Evolutionary conservation across 2,329 filamentous ascomycete genomes (phyloP).

Genomic region (Colletotrichum zoysiae): DNA sequence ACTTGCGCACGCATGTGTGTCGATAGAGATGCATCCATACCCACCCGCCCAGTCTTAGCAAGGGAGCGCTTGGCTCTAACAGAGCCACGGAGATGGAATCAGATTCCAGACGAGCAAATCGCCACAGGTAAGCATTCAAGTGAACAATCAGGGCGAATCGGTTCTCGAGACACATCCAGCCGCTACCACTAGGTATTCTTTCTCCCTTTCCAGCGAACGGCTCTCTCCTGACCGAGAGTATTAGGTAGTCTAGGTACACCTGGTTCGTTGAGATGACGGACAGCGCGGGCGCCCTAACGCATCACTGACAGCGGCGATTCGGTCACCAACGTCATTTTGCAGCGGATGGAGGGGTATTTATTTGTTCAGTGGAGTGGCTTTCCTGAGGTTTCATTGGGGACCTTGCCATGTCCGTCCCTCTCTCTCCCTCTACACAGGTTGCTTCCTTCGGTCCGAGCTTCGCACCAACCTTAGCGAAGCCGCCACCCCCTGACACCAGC

Average conservation of each 20-base stretch:
- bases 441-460: slow-evolving; percentile 35
- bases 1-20: neutral
- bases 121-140: neutral
- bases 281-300: slow-evolving; percentile 29
- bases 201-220: neutral
- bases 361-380: slow-evolving; percentile 19
- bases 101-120: neutral
- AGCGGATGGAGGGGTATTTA: slow-evolving; percentile 39
- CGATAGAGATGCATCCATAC: neutral
- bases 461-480: slow-evolving; percentile 8
- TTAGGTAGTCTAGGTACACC: neutral
- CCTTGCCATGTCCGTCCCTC: too few species aligned
- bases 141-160: neutral
- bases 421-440: slow-evolving; percentile 10
- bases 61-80: neutral
- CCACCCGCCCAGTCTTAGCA: neutral
- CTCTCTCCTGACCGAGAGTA: neutral
- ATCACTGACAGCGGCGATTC: slow-evolving; percentile 32
- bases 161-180: neutral
- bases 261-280: slow-evolving; percentile 10
- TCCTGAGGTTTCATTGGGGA: slow-evolving; percentile 17
- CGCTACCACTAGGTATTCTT: neutral
- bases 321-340: slow-evolving; percentile 39
- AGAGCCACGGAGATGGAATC: neutral
- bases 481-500: slow-evolving; percentile 25